Evolutionary conservation across 2,329 filamentous ascomycete species (phyloP).

Genomic region (Zymoseptoria passerinii): DNA sequence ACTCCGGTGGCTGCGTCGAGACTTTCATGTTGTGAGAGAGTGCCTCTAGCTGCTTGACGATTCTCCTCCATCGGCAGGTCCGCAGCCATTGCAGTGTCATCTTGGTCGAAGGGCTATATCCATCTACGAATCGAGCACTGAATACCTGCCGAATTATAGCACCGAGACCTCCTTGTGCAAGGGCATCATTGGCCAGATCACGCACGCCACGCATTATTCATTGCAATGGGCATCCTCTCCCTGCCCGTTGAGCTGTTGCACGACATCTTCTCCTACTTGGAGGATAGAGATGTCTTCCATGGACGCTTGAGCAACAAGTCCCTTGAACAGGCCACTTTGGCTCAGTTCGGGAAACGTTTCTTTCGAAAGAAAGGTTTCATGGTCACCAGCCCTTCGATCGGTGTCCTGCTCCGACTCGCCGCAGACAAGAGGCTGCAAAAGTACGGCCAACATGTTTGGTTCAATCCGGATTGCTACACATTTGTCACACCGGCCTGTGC

Average conservation of each 20-base stretch:
- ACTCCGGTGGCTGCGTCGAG: background rate
- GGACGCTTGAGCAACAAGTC: constrained; percentile 14
- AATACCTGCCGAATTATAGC: background rate
- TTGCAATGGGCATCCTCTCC: constrained; percentile 10
- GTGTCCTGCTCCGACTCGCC: constrained; percentile 18
- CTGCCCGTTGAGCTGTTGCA: constrained; percentile 25
- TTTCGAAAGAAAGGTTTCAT: constrained; percentile 30
- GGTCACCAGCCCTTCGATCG: constrained; percentile 20
- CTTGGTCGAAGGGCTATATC: too few relatives aligned
- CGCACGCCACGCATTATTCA: background rate
- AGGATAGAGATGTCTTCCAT: constrained; percentile 17
- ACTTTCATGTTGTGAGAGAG: too few relatives aligned
- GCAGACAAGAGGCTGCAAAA: constrained; percentile 19
- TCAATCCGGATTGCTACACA: constrained; percentile 27
- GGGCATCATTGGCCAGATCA: background rate
- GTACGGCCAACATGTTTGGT: constrained; percentile 27
- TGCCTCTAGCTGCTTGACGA: too few relatives aligned
- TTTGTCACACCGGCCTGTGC: constrained; percentile 15
- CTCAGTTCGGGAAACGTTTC: constrained; percentile 22
- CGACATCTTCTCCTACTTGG: constrained; percentile 17
- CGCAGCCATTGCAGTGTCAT: background rate
- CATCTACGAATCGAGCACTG: background rate
- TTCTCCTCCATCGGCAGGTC: background rate
- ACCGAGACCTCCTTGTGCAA: background rate
- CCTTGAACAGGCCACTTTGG: constrained; percentile 21